phyloP scores from a whole-genome alignment of 176 grass and related monocot genomes.

The Zoysia pacifica region DNA sequence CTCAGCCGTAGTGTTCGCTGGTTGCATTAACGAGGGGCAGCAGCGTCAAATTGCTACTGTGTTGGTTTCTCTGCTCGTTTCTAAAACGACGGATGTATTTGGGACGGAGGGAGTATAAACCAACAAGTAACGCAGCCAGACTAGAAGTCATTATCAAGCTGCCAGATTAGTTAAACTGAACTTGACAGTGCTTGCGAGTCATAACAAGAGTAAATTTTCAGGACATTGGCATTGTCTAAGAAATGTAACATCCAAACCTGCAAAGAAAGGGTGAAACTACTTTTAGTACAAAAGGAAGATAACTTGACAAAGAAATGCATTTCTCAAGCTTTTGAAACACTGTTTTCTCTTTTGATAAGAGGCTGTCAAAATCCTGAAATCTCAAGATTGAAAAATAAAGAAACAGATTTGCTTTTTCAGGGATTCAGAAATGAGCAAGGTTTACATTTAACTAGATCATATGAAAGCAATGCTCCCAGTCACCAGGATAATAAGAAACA shows the following conservation, averaged over 20 bases:
- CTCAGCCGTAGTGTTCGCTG: no score
- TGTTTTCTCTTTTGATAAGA: constrained; percentile 59
- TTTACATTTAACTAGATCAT: constrained; percentile 6
- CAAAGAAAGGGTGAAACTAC: constrained; percentile 39
- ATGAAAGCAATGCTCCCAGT: background rate
- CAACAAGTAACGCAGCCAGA: constrained; percentile 4
- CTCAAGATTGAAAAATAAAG: constrained; percentile 11
- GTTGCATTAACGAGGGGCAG: no score
- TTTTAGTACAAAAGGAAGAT: constrained; percentile 6
- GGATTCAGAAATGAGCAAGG: constrained; percentile 1
- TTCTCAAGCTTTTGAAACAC: constrained; percentile 49
- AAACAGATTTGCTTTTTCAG: constrained; percentile 14
- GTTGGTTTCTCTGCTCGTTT: no score
- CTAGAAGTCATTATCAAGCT: background rate
- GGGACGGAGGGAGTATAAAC: no score
- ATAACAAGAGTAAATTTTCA: constrained; percentile 89
- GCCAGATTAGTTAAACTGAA: constrained; percentile 20
- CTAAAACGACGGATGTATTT: no score
- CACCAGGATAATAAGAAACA: constrained; percentile 21
- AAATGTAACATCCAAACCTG: constrained; percentile 94
- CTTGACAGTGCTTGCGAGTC: constrained; percentile 5
- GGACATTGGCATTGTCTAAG: constrained; percentile 80
- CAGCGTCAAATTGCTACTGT: no score
- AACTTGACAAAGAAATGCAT: background rate
- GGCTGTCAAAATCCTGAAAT: constrained; percentile 76